A percentile compares a stretch with the other conserved stretches of the same genome.
phyloP scores from a whole-genome alignment of 345 rosid genomes.

The Brassica napus region Da-Ae NC_063447.1:6357001-6357500 shows the following conservation, averaged over 20 bases:
- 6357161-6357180: background rate
- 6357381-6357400: background rate
- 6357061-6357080: background rate
- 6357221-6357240: background rate
- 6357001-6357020: background rate
- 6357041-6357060: background rate
- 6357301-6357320: background rate
- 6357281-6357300: background rate
- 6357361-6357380: background rate
- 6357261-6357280: background rate
- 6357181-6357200: background rate
- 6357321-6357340: background rate
- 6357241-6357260: background rate
- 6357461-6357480: background rate
- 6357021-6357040: background rate
- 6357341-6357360: background rate
- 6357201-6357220: background rate
- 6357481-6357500: background rate
- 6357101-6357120: background rate
- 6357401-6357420: background rate
- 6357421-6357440: background rate
- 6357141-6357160: background rate
- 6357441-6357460: background rate
- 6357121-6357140: background rate
- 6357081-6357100: background rate